Evolutionary conservation across 225 moss, liverwort and hornwort genomes (phyloP).

Genomic region (Polytrichum commune): DNA sequence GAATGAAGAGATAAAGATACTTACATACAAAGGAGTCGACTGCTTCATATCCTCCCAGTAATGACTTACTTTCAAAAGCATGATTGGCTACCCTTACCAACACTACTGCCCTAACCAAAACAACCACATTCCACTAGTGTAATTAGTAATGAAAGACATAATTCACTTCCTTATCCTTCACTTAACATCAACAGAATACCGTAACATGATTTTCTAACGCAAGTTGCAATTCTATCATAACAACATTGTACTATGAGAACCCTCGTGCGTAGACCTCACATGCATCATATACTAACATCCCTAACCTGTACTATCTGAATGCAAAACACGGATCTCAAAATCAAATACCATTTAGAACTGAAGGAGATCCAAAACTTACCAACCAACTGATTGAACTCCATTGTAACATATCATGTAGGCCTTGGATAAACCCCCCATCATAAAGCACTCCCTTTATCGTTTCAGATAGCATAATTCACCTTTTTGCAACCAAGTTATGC

Average conservation of each 20-base stretch:
- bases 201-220: too few relatives aligned
- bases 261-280: background rate
- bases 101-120: slow-evolving; percentile 33
- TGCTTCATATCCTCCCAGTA: slow-evolving; percentile 49
- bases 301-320: background rate
- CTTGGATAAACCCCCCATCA: slow-evolving; percentile 2
- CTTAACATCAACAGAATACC: background rate
- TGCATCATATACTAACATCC: background rate
- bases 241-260: background rate
- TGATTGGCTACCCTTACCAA: slow-evolving; percentile 39
- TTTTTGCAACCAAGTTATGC: too few relatives aligned
- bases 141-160: background rate
- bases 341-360: too few relatives aligned
- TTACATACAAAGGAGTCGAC: slow-evolving; percentile 63
- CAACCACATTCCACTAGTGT: background rate
- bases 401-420: slow-evolving; percentile 71
- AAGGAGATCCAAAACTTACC: slow-evolving; percentile 9
- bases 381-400: slow-evolving; percentile 67
- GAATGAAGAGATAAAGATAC: slow-evolving; percentile 3
- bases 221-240: too few relatives aligned
- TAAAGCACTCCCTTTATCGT: too few relatives aligned
- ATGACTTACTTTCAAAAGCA: slow-evolving; percentile 32
- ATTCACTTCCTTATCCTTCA: background rate
- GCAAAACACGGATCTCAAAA: background rate
- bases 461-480: too few relatives aligned